Evolutionary conservation across 768 basidiomycete genomes (phyloP).

Genomic region (Tricholoma furcatifolium): DNA sequence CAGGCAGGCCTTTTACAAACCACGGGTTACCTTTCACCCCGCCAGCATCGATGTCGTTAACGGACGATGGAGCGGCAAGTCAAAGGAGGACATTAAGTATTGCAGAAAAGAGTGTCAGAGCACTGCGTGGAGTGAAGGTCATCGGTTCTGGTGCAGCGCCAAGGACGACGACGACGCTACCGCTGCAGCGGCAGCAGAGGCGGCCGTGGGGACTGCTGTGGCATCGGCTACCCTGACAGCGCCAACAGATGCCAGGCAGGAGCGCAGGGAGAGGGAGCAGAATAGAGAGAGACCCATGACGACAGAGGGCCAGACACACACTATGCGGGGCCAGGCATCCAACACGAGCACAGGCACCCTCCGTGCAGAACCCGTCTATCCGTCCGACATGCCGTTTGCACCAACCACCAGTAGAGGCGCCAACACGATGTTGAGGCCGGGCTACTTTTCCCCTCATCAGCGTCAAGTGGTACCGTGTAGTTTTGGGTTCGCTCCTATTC

Average conservation of each 20-base stretch:
- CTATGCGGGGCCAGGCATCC: not conserved
- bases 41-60: constrained; percentile 50
- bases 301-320: not conserved
- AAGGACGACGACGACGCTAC: constrained; percentile 46
- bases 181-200: not conserved
- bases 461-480: constrained; percentile 36
- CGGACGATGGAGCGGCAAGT: constrained; percentile 30
- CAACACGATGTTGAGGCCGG: not conserved
- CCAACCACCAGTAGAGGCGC: not conserved
- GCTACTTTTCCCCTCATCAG: not conserved
- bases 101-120: constrained; percentile 97
- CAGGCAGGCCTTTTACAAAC: constrained; percentile 92
- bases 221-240: not conserved
- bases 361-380: not conserved
- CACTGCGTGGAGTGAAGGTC: constrained; percentile 94
- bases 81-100: constrained; percentile 26
- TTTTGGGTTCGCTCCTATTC: constrained; percentile 60
- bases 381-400: not conserved
- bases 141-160: constrained; percentile 90
- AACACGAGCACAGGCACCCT: not conserved
- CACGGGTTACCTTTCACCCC: constrained; percentile 75
- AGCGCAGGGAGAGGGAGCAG: constrained; percentile 11
- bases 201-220: not conserved
- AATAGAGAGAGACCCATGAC: not conserved
- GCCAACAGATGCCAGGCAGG: not conserved